Percentiles rank a stretch among this genome's conserved stretches.
Conservation (phyloP, 345 rosid genomes). For the Hypericum androsaemum region DNA sequence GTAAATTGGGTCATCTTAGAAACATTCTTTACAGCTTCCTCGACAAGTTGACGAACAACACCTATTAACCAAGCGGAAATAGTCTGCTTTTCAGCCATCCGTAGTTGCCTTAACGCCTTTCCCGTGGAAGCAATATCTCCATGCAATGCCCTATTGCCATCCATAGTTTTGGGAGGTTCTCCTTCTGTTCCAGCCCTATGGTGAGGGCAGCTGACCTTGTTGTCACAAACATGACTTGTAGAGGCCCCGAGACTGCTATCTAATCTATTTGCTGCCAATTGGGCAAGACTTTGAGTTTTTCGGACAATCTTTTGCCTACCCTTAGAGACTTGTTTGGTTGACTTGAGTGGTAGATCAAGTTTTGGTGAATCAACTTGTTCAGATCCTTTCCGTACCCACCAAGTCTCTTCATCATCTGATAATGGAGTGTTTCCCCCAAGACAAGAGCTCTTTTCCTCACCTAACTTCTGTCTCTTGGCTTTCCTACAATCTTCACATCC, state of each 20-base stretch:
- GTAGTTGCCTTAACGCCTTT: constrained; percentile 61
- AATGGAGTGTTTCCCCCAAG: constrained; percentile 49
- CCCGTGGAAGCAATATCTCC: constrained; percentile 62
- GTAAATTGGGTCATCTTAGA: constrained; percentile 48
- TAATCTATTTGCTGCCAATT: constrained; percentile 83
- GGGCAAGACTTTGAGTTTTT: constrained; percentile 84
- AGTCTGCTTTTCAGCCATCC: constrained; percentile 63
- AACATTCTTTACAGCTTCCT: constrained; percentile 59
- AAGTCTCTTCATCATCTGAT: constrained; percentile 79
- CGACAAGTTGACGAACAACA: constrained; percentile 64
- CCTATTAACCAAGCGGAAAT: constrained; percentile 69
- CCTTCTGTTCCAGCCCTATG: constrained; percentile 52
- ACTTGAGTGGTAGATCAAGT: constrained; percentile 60
- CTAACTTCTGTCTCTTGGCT: constrained; percentile 26
- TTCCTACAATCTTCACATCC: constrained; percentile 94
- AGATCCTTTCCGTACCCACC: constrained; percentile 85
- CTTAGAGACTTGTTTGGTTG: constrained; percentile 60
- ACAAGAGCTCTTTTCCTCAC: constrained; percentile 54
- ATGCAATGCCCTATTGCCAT: constrained; percentile 36
- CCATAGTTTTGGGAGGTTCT: constrained; percentile 44
- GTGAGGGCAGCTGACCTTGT: constrained; percentile 57
- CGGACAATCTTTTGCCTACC: constrained; percentile 84
- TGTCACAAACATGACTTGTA: constrained; percentile 85
- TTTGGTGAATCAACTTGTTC: constrained; percentile 46
- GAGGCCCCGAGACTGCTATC: constrained; percentile 98